phyloP scores from a whole-genome alignment of 345 rosid species.

The Citrus australasica region DNA sequence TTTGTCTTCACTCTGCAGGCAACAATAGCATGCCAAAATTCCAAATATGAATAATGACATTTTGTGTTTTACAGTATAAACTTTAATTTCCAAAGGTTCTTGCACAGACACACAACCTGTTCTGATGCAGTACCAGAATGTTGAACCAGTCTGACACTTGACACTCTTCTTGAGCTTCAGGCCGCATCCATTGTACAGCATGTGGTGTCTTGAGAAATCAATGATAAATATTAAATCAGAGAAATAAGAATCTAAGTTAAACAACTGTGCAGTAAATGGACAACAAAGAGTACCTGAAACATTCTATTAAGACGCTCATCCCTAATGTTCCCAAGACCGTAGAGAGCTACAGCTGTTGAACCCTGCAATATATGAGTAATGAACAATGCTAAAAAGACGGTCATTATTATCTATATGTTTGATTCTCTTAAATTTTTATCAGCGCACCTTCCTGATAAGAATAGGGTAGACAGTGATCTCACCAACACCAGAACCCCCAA shows the following conservation, averaged over 20 bases:
- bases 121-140: slow-evolving; percentile 96
- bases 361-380: slow-evolving; percentile 48
- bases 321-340: slow-evolving; percentile 97
- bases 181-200: slow-evolving; percentile 99
- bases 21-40: slow-evolving; percentile 5
- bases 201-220: slow-evolving; percentile 81
- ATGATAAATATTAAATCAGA: slow-evolving; percentile 6
- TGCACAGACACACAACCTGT: slow-evolving; percentile 55
- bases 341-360: slow-evolving; percentile 89
- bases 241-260: slow-evolving; percentile 12
- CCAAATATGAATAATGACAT: background rate
- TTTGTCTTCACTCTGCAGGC: slow-evolving; percentile 82
- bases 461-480: slow-evolving; percentile 87
- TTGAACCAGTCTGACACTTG: slow-evolving; percentile 93
- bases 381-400: slow-evolving; percentile 6
- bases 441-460: slow-evolving; percentile 79
- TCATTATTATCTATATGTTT: slow-evolving; percentile 1
- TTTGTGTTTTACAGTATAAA: background rate
- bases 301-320: slow-evolving; percentile 97
- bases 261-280: slow-evolving; percentile 4
- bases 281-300: slow-evolving; percentile 68
- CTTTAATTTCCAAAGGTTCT: background rate
- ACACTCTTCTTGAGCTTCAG: slow-evolving; percentile 89
- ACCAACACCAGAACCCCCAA: slow-evolving; percentile 99
- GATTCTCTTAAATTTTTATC: slow-evolving; percentile 9